Evolutionary conservation across 495 filamentous ascomycete genomes (phyloP), one percentile per base, ranked within the genome.

Genomic region (Penicillium turbatum): DNA sequence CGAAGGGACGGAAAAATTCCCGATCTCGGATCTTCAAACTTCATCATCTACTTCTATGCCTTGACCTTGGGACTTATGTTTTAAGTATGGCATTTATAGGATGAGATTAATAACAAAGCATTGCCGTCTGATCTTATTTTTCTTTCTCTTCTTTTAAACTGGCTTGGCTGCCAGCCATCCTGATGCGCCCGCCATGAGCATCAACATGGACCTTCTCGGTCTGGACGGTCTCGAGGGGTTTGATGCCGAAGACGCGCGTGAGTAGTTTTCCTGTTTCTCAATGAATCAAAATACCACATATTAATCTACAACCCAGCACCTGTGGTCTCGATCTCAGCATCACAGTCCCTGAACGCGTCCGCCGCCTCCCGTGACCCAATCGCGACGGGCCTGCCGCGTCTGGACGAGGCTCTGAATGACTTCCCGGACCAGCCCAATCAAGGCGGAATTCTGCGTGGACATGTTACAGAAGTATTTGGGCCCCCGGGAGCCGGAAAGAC

Each of bases 401-500:
- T 97, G 16, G 86, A 92, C 67, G 63, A 67, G 48, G 70, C 70
- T 13, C 62, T 89, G 6, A 45, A 64, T 54, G 47, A 27, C 30
- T 27, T 52, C 32, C 43, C 30, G 5, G 56, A 55, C 16, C 51
- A 37, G 48, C 11, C 35, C 9, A 32, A 54, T 8, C 43, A 41
- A 29, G 59, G 64, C 26, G 39, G 91, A 4, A 68, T 96, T 24
- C 73, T 80, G 48, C 82, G 84, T 32, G 90, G 90, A 19, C 86
- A 90, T 64, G 77, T 95, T n/a, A 86, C 85, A 6, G 93, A 98
- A 67, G 71, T 96, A 29, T 95, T 86, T 73, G 93, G 93, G 0
- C 91, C 93, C 13, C 88, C 89, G 9, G 92, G 92, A 1, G 81
- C 80, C 13, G 93, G 93, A 11, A 97, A 97, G 71, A 95, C 92